These are phyloP conservation scores for Kwoniella mangroviensis DNA, from an alignment of 768 basidiomycete genomes.

Conservation along the genomic window DNA sequence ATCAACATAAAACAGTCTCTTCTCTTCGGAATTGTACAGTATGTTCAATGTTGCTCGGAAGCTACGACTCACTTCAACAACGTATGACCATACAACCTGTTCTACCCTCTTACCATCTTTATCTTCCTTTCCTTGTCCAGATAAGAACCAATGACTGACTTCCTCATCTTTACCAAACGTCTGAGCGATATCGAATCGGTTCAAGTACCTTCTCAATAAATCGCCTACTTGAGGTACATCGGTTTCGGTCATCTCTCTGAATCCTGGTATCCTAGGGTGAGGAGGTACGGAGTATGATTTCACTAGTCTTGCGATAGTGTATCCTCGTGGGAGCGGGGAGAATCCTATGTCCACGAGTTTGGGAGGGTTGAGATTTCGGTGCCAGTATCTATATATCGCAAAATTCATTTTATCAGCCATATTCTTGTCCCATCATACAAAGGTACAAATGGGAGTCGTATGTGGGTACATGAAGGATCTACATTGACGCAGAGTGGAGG, in stretches of 20 bases:
- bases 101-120: constrained; percentile 65
- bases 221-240: constrained; percentile 75
- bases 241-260: constrained; percentile 84
- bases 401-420: background rate
- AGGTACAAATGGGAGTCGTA: no score
- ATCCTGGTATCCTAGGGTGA: constrained; percentile 61
- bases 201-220: constrained; percentile 77
- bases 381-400: constrained; percentile 70
- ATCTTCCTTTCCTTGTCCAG: constrained; percentile 71
- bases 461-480: no score
- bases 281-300: constrained; percentile 71
- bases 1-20: background rate
- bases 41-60: no score
- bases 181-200: constrained; percentile 81
- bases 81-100: constrained; percentile 95
- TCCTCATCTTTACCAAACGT: constrained; percentile 73
- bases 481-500: no score
- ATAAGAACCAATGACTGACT: constrained; percentile 81
- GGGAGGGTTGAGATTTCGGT: constrained; percentile 85
- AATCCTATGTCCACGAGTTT: constrained; percentile 92
- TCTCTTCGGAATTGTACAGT: background rate
- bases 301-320: constrained; percentile 90
- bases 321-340: constrained; percentile 79
- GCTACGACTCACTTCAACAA: constrained; percentile 74
- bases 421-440: no score